Conservation (phyloP, 768 basidiomycete genomes). For the Hypholoma fasciculare region DNA sequence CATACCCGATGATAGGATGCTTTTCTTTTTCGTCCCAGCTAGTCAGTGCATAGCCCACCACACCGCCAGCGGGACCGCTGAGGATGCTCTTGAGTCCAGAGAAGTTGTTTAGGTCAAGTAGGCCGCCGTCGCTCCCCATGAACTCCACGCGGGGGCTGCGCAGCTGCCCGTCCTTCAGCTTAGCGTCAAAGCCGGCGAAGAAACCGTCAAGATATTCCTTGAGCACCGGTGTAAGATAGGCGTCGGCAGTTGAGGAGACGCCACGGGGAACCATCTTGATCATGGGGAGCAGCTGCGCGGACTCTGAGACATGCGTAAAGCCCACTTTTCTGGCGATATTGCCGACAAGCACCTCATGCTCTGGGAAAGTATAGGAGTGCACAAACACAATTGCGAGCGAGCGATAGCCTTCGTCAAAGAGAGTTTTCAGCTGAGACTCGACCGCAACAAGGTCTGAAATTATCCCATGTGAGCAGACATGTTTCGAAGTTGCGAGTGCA, state of each 20-base stretch:
- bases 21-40: constrained; percentile 80
- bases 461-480: too few relatives aligned
- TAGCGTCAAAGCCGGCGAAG: constrained; percentile 83
- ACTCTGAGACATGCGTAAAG: constrained; percentile 90
- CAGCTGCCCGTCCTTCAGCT: constrained; percentile 59
- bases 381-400: constrained; percentile 88
- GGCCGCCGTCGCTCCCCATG: constrained; percentile 92
- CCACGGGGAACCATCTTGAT: constrained; percentile 96
- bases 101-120: constrained; percentile 80
- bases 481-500: neutral
- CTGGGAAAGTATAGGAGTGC: constrained; percentile 90
- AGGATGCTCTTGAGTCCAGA: constrained; percentile 92
- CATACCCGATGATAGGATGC: constrained; percentile 82
- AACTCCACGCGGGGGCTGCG: constrained; percentile 82
- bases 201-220: constrained; percentile 87
- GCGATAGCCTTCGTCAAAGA: constrained; percentile 83
- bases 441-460: constrained; percentile 51
- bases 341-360: constrained; percentile 79
- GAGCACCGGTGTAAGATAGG: constrained; percentile 91
- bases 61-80: constrained; percentile 93
- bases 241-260: constrained; percentile 90
- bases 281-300: constrained; percentile 86
- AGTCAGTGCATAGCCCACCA: constrained; percentile 92
- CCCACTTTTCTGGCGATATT: constrained; percentile 74
- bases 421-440: constrained; percentile 58